phyloP scores from a whole-genome alignment of 2,329 filamentous ascomycete species.

The Fusarium sororula region DNA sequence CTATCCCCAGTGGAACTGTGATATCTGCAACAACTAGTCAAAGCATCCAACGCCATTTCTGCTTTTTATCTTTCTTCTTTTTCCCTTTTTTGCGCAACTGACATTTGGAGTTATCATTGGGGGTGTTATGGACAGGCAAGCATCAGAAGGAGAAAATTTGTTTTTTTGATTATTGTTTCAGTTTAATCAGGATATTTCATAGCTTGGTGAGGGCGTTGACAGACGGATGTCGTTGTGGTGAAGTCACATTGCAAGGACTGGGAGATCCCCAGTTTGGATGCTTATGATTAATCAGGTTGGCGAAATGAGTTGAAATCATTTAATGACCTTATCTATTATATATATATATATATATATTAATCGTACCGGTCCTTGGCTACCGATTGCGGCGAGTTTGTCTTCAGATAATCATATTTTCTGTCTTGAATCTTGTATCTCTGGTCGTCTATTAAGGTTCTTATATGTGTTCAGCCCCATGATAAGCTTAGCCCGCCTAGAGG shows the following conservation, averaged over 20 bases:
- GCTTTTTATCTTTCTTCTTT: constrained; percentile 32
- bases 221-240: constrained; percentile 18
- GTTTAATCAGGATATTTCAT: constrained; percentile 23
- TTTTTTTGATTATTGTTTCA: constrained; percentile 18
- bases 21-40: constrained; percentile 63
- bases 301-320: constrained; percentile 31
- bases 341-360: constrained; percentile 35
- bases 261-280: constrained; percentile 25
- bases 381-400: constrained; percentile 1
- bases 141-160: constrained; percentile 34
- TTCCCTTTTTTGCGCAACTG: neutral
- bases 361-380: constrained; percentile 23
- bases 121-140: constrained; percentile 31
- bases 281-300: constrained; percentile 35
- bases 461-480: neutral
- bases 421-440: neutral
- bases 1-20: constrained; percentile 63
- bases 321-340: constrained; percentile 37
- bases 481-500: neutral
- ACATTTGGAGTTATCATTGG: constrained; percentile 23
- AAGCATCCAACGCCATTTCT: constrained; percentile 60
- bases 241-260: constrained; percentile 20
- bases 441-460: neutral
- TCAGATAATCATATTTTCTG: neutral
- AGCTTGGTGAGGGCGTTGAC: constrained; percentile 33